Conservation (phyloP, 2,329 filamentous ascomycete species). For the Neocatenulostroma microsporum region DNA sequence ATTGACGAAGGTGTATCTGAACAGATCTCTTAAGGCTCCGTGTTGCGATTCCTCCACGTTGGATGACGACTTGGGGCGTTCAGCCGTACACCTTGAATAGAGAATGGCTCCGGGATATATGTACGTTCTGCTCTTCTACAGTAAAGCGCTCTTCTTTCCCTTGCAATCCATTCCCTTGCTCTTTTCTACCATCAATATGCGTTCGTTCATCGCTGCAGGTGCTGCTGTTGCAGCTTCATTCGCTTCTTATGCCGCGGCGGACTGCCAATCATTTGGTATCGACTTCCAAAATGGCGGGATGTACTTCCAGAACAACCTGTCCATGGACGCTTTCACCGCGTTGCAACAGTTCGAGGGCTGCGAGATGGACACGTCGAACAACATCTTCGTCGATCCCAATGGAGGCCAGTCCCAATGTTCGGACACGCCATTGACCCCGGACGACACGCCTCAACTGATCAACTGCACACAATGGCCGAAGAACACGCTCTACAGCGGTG, state of each 20-base stretch:
- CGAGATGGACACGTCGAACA: conserved; percentile 33
- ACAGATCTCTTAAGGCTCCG: too few species aligned
- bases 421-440: conserved; percentile 34
- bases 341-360: conserved; percentile 40
- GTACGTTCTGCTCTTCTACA: too few species aligned
- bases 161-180: too few species aligned
- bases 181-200: too few species aligned
- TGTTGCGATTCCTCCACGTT: too few species aligned
- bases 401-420: conserved; percentile 36
- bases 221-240: too few species aligned
- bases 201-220: background rate
- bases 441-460: conserved; percentile 32
- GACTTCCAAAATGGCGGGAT: conserved; percentile 38
- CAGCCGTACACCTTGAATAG: too few species aligned
- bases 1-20: too few species aligned
- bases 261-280: conserved; percentile 24
- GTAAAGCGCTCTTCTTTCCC: too few species aligned
- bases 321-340: conserved; percentile 35
- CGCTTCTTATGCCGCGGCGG: too few species aligned
- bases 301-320: conserved; percentile 41
- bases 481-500: conserved; percentile 36
- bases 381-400: conserved; percentile 36
- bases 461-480: conserved; percentile 31
- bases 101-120: too few species aligned
- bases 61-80: too few species aligned